Evolutionary conservation across 148 eudicot species (phyloP).

Genomic region (Amaranthus palmeri): DNA sequence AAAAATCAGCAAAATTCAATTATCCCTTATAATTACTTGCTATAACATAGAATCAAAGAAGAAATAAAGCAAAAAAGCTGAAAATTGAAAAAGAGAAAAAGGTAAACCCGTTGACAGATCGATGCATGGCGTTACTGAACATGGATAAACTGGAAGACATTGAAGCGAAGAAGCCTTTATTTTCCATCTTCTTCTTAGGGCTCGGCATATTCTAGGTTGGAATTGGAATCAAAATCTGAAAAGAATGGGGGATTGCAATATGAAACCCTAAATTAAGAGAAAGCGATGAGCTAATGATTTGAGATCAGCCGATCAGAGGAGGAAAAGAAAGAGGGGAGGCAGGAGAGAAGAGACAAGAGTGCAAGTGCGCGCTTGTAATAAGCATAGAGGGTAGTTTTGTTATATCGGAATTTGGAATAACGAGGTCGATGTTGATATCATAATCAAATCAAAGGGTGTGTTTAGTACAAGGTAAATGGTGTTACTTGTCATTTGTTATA

Average conservation of each 20-base stretch:
- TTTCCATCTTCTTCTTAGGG: constrained; percentile 36
- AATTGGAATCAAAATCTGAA: not conserved
- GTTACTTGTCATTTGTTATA: no score
- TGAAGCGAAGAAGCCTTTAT: constrained; percentile 62
- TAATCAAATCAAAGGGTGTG: no score
- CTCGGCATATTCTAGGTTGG: constrained; percentile 32
- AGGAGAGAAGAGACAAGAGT: not conserved
- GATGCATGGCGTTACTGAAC: constrained; percentile 68
- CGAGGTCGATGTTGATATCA: no score
- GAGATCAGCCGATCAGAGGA: not conserved
- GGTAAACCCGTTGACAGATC: constrained; percentile 71
- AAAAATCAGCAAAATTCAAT: not conserved
- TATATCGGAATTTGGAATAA: no score
- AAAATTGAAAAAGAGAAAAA: not conserved
- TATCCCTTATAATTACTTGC: no score
- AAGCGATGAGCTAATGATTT: not conserved
- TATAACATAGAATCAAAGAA: not conserved
- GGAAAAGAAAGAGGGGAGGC: not conserved
- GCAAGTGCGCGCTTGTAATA: no score
- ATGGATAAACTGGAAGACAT: constrained; percentile 59
- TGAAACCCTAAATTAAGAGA: constrained; percentile 29
- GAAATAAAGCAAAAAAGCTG: not conserved
- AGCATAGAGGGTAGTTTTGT: no score
- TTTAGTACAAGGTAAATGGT: no score
- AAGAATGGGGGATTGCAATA: not conserved